phyloP scores from a whole-genome alignment of 2,329 filamentous ascomycete genomes.

The Aspergillus versicolor region DNA sequence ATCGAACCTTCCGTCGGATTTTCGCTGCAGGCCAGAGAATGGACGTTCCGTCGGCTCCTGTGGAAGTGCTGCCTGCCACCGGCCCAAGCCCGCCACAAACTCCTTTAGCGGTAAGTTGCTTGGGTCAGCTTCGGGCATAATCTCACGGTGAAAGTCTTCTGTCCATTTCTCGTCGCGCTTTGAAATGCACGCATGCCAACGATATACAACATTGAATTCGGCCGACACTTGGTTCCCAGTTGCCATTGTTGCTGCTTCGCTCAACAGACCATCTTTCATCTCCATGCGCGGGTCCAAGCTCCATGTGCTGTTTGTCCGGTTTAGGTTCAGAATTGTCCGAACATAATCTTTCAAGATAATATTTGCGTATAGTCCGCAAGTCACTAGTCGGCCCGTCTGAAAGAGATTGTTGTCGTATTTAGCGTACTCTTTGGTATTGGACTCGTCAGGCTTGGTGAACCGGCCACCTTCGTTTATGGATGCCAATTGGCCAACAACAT shows the following conservation, averaged over 20 bases:
- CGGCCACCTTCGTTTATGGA: constrained; percentile 67
- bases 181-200: constrained; percentile 64
- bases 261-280: constrained; percentile 49
- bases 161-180: constrained; percentile 63
- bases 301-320: constrained; percentile 60
- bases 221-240: constrained; percentile 67
- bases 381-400: constrained; percentile 56
- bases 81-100: constrained; percentile 39
- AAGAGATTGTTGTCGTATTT: constrained; percentile 48
- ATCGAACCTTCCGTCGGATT: constrained; percentile 53
- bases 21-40: constrained; percentile 51
- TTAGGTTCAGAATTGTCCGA: constrained; percentile 60
- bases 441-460: constrained; percentile 57
- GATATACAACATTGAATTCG: constrained; percentile 68
- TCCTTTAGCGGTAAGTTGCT: constrained; percentile 37
- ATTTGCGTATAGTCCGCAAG: constrained; percentile 56
- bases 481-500: constrained; percentile 61
- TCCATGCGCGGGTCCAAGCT: constrained; percentile 64
- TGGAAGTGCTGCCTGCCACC: constrained; percentile 43
- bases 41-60: constrained; percentile 49
- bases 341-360: constrained; percentile 61
- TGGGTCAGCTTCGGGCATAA: constrained; percentile 44
- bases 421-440: constrained; percentile 35
- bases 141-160: constrained; percentile 52
- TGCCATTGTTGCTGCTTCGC: constrained; percentile 53